Base-by-base conservation (phyloP, 257 asterid genomes). In the Sherardia arvensis region DNA sequence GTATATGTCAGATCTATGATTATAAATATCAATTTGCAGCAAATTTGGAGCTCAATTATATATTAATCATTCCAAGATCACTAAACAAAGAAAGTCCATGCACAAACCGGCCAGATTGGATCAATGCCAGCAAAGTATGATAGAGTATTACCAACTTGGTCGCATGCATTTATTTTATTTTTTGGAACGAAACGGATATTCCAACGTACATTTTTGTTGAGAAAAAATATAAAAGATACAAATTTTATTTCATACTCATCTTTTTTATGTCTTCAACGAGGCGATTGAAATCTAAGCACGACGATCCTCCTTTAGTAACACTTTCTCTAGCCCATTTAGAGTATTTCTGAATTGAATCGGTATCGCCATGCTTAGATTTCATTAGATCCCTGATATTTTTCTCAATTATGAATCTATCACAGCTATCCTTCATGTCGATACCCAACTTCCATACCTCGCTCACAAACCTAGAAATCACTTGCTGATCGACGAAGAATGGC, bases 391-490 rank as follows among this genome's bases (percentile, higher is more conserved):
- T 72, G 3, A 76, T 62, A 69, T 53, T 65, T 10, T 34, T 76
- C 67, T 72, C 67, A 26, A 76, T 29, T 0, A 45, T 40, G 4
- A 17, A n/a, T 22, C 70, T 53, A 1, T 76, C 75, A n/a, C 69
- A 69, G 1, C 38, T 33, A 8, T 72, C 77, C 33, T 76, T 68
- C 66, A 68, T 76, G 67, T 71, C 77, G 58, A 76, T 15, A 8
- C 80, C 80, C 7, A 68, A 0, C 51, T 47, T 76, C 80, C 80
- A 68, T 0, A 65, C 69, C 45, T 71, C 72, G 34, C 72, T 62
- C 7, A 71, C 77, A 20, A 30, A 56, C 59, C 77, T 64, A 53
- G 69, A 64, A 12, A 53, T 76, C 11, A 69, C 61, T 25, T 25
- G 59, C 34, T 76, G 80, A 45, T 76, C 80, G 7, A 66, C 76